Conservation (phyloP, 352 stramenopile species). For the Phytophthora sp. region DNA sequence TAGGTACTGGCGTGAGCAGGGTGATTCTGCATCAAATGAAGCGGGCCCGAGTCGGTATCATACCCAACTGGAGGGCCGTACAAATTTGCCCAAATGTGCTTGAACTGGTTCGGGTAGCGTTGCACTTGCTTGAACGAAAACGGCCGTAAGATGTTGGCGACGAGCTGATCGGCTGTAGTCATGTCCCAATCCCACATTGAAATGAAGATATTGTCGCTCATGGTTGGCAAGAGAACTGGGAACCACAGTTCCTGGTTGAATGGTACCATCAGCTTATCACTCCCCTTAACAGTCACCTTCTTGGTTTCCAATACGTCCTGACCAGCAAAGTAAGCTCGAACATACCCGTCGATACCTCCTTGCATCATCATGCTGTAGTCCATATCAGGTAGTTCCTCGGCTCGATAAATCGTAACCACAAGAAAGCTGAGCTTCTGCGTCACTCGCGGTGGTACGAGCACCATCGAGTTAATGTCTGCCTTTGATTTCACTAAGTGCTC, state of each 20-base stretch:
- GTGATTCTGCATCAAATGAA: conserved; percentile 67
- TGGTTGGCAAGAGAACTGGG: conserved; percentile 77
- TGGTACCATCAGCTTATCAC: conserved; percentile 43
- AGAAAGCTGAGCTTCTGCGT: conserved; percentile 75
- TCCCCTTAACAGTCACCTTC: conserved; percentile 72
- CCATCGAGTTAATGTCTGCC: conserved; percentile 79
- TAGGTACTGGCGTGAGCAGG: conserved; percentile 75
- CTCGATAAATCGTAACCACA: conserved; percentile 79
- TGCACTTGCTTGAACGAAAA: conserved; percentile 83
- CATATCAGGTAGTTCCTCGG: conserved; percentile 86
- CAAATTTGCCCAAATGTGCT: conserved; percentile 77
- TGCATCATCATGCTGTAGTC: conserved; percentile 70
- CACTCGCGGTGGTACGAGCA: conserved; percentile 82
- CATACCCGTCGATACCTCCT: conserved; percentile 85
- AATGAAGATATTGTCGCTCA: conserved; percentile 86
- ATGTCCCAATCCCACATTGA: conserved; percentile 87
- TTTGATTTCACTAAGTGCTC: conserved; percentile 52
- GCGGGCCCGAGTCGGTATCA: conserved; percentile 41
- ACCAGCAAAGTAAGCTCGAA: conserved; percentile 77
- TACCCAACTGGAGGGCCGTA: conserved; percentile 82
- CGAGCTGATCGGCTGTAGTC: conserved; percentile 66
- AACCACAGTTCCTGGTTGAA: conserved; percentile 91
- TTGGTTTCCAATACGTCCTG: conserved; percentile 75
- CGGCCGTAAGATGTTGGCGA: conserved; percentile 65
- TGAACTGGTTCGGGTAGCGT: conserved; percentile 60